Conservation (phyloP, 768 basidiomycete species). For the Lactifluus echinatus region DNA sequence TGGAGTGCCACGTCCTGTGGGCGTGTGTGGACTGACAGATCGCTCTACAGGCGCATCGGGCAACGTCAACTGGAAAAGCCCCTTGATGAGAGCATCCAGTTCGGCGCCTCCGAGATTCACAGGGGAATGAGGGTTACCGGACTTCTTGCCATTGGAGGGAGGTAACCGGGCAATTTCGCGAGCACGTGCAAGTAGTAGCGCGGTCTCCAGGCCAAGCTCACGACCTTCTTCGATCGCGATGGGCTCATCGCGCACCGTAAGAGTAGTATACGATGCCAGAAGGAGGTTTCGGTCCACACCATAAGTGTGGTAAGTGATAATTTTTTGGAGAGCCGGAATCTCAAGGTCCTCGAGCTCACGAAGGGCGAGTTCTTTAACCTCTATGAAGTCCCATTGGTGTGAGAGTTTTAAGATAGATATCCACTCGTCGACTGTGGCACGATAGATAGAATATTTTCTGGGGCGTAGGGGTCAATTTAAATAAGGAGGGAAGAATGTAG, state of each 20-base stretch:
- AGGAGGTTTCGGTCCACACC: conserved; percentile 41
- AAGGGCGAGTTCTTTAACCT: conserved; percentile 43
- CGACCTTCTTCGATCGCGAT: conserved; percentile 46
- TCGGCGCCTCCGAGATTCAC: background rate
- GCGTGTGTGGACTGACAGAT: conserved; percentile 9
- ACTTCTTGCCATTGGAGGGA: background rate
- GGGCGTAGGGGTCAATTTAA: background rate
- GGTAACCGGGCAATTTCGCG: conserved; percentile 33
- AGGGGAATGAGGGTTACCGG: background rate
- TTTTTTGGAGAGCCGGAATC: conserved; percentile 43
- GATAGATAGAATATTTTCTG: conserved; percentile 50
- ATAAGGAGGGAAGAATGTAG: background rate
- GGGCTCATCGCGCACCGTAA: conserved; percentile 45
- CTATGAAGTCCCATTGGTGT: conserved; percentile 44
- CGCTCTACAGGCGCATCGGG: background rate
- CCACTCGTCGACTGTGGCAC: conserved; percentile 46
- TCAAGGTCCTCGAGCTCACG: conserved; percentile 41
- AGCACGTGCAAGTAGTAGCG: conserved; percentile 42
- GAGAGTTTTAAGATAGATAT: conserved; percentile 43
- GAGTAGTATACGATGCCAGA: conserved; percentile 40
- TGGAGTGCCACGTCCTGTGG: conserved; percentile 10
- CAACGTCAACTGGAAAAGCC: conserved; percentile 12
- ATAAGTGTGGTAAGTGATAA: conserved; percentile 47
- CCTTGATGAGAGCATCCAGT: conserved; percentile 15
- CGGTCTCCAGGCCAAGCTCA: conserved; percentile 48